phyloP scores from a whole-genome alignment of 345 rosid species.

The Firmiana major region DNA sequence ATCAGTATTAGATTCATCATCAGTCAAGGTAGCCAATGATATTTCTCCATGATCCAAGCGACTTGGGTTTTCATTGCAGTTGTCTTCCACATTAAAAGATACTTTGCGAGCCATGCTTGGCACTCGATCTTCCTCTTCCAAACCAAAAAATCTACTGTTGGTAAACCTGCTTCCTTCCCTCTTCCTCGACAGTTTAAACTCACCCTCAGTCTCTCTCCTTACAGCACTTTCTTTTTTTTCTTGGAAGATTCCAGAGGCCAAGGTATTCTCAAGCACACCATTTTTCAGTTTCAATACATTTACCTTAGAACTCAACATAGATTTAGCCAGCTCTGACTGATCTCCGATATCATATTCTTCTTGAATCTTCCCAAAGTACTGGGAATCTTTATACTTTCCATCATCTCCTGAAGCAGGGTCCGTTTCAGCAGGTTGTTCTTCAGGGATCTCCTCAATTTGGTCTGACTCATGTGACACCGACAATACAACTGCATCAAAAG shows the following conservation, averaged over 20 bases:
- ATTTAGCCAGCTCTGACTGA: constrained; percentile 1
- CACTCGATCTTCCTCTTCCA: constrained; percentile 38
- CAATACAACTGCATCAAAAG: constrained; percentile 77
- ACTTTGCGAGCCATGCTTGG: constrained; percentile 37
- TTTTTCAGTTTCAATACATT: constrained; percentile 20
- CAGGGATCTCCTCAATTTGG: constrained; percentile 38
- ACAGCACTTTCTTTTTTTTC: constrained; percentile 49
- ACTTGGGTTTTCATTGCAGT: constrained; percentile 26
- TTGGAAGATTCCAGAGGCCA: constrained; percentile 27
- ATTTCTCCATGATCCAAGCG: constrained; percentile 51
- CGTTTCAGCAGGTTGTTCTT: constrained; percentile 35
- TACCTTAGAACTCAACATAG: constrained; percentile 13
- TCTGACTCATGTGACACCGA: constrained; percentile 57
- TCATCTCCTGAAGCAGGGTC: constrained; percentile 23
- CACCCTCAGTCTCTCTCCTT: constrained; percentile 62
- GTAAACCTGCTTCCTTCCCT: constrained; percentile 43
- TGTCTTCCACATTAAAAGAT: constrained; percentile 44
- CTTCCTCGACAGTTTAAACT: constrained; percentile 51
- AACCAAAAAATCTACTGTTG: constrained; percentile 38
- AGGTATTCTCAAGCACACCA: constrained; percentile 18
- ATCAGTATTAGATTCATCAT: constrained; percentile 48
- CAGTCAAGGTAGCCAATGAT: constrained; percentile 43
- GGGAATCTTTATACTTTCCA: constrained; percentile 25
- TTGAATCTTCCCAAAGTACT: constrained; percentile 36
- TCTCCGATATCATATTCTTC: constrained; percentile 32